Evolutionary conservation across 2,329 filamentous ascomycete genomes (phyloP).

Genomic region (Claviceps humidiphila): DNA sequence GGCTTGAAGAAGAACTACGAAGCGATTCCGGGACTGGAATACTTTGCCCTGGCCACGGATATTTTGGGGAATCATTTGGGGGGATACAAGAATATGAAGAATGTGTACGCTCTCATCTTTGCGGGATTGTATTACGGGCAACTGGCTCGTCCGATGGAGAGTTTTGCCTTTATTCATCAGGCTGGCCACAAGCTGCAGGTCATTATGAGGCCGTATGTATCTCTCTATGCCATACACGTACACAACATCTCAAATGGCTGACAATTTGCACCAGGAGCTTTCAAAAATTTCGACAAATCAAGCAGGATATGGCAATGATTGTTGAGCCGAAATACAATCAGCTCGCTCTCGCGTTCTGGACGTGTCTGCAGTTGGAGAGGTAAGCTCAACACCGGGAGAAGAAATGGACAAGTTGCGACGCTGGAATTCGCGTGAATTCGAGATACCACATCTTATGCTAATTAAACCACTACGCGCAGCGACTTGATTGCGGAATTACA

Average conservation of each 20-base stretch:
- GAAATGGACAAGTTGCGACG: neutral
- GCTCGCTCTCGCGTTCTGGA: slow-evolving; percentile 75
- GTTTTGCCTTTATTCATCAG: slow-evolving; percentile 49
- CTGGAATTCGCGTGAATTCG: too few relatives aligned
- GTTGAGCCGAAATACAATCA: slow-evolving; percentile 41
- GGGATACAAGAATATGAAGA: slow-evolving; percentile 64
- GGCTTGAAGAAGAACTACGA: slow-evolving; percentile 54
- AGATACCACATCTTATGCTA: neutral
- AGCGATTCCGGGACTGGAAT: slow-evolving; percentile 75
- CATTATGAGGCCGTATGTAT: slow-evolving; percentile 58
- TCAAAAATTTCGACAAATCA: slow-evolving; percentile 31
- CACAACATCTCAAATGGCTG: neutral
- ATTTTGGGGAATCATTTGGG: slow-evolving; percentile 74
- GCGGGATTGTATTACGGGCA: slow-evolving; percentile 85
- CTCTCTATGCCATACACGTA: neutral
- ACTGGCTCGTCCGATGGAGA: slow-evolving; percentile 74
- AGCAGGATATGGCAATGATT: slow-evolving; percentile 23
- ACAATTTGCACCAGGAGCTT: slow-evolving; percentile 27
- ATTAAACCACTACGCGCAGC: slow-evolving; percentile 26
- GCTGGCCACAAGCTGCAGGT: slow-evolving; percentile 50
- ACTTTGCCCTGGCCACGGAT: slow-evolving; percentile 75
- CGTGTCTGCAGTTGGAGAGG: slow-evolving; percentile 85
- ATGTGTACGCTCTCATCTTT: slow-evolving; percentile 74
- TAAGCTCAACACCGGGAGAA: slow-evolving; percentile 20
- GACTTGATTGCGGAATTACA: slow-evolving; percentile 83